phyloP scores from a whole-genome alignment of 768 basidiomycete species.

The Tubosaeta sp. region DNA sequence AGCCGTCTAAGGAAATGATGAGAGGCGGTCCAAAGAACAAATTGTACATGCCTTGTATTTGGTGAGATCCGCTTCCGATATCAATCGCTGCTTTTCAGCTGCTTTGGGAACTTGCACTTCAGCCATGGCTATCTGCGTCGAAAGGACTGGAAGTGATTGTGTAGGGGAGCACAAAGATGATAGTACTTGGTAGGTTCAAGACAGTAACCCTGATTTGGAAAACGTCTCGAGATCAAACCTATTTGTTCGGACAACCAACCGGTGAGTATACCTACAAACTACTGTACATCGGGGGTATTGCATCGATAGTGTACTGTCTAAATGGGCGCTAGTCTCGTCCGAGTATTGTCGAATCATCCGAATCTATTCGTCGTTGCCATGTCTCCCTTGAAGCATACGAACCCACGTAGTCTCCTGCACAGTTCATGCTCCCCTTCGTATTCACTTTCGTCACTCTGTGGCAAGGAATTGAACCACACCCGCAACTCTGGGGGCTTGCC shows the following conservation, averaged over 20 bases:
- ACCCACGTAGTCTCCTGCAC: constrained; percentile 44
- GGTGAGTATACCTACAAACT: constrained; percentile 17
- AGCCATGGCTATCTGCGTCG: constrained; percentile 43
- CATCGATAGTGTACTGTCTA: constrained; percentile 19
- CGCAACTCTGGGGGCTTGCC: constrained; percentile 49
- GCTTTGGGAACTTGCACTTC: constrained; percentile 46
- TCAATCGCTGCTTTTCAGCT: constrained; percentile 51
- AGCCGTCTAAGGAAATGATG: constrained; percentile 54
- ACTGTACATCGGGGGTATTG: constrained; percentile 28
- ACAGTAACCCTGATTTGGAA: constrained; percentile 25
- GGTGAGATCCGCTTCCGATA: constrained; percentile 71
- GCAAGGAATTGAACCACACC: constrained; percentile 42
- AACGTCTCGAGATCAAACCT: background rate
- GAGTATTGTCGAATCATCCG: constrained; percentile 10
- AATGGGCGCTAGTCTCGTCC: constrained; percentile 9
- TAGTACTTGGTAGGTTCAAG: constrained; percentile 3
- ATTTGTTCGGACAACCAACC: background rate
- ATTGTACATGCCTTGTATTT: constrained; percentile 71
- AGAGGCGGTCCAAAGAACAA: constrained; percentile 12
- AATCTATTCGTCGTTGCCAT: constrained; percentile 2
- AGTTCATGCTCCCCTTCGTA: constrained; percentile 30
- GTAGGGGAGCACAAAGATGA: constrained; percentile 1
- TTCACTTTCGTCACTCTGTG: constrained; percentile 11
- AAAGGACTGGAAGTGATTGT: constrained; percentile 7
- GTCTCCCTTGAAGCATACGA: constrained; percentile 46